These are phyloP conservation scores for Penicillium pulvis DNA, from an alignment of 495 filamentous ascomycete species.

Conservation along the genomic window DNA sequence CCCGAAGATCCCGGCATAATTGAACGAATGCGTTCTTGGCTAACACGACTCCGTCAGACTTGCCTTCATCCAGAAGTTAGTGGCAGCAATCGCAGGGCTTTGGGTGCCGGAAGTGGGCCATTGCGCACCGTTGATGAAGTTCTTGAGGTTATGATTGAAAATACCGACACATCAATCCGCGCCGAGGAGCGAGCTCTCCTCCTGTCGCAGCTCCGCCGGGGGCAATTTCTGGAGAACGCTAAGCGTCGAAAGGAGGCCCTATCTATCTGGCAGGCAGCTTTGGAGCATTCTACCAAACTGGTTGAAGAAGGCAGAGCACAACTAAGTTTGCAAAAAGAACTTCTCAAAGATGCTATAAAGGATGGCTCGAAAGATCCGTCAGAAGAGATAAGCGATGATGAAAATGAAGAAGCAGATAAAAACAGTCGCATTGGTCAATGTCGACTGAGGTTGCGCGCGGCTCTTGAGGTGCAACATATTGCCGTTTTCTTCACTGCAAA, in stretches of 20 bases:
- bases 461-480: constrained; percentile 80
- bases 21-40: constrained; percentile 70
- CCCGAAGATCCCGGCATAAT: constrained; percentile 56
- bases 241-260: constrained; percentile 60
- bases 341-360: constrained; percentile 28
- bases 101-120: constrained; percentile 65
- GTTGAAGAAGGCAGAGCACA: constrained; percentile 67
- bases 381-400: constrained; percentile 39
- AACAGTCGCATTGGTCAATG: constrained; percentile 56
- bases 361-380: constrained; percentile 9
- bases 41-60: constrained; percentile 73
- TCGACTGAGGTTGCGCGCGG: constrained; percentile 64
- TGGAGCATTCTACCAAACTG: constrained; percentile 53
- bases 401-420: constrained; percentile 49
- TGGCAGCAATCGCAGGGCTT: constrained; percentile 62
- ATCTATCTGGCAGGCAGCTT: constrained; percentile 63
- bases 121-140: constrained; percentile 83
- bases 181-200: constrained; percentile 68
- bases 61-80: constrained; percentile 85
- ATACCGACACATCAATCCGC: constrained; percentile 63
- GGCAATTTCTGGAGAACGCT: constrained; percentile 73
- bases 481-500: constrained; percentile 85
- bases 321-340: constrained; percentile 48
- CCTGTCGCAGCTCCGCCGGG: constrained; percentile 60
- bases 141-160: constrained; percentile 84